Base-by-base conservation (phyloP, 2,329 filamentous ascomycete species). In the Nothopassalora personata region DNA sequence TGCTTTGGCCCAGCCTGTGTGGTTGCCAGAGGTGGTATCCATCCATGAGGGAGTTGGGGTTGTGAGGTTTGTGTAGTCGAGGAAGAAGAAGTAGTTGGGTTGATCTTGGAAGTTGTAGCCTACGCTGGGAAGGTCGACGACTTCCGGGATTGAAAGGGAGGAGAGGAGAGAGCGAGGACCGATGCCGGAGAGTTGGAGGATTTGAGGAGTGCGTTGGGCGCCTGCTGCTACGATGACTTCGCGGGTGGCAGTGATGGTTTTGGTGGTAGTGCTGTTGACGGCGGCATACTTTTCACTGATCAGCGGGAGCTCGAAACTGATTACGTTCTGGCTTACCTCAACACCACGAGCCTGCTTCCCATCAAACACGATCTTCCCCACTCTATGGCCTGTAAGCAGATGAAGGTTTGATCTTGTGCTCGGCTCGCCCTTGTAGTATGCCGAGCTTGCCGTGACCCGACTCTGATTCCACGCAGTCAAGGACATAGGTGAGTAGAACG, bases 131-230 rank as follows among this genome's bases (percentile, higher is more conserved):
- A 83, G 65, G 48, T 65, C 61, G 31, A 65, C 45, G 15, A 66
- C 53, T 23, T 58, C 45, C 1, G 66, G 58, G 53, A 64, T 56
- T 45, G 56, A 55, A 46, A 67, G 62, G 9, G 77, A 72, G 3
- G 84, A 75, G 0, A 82, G 72, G 9, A 81, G 63, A 0, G 73
- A 64, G 1, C 72, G 70, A 51, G 76, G 74, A 1, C 85, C 85
- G 31, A 88, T 76, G 0, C 85, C 85, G 0, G 83, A 86, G 2
- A 86, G 73, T 61, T 87, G 84, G 1, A 85, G 76, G 11, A 85
- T 77, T 0, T 78, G 71, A 0, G 82, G 81, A 8, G 79, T 80
- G 58, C 78, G 76, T 54, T 83, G 74, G 2, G 81, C 71, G 0
- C 82, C 82, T 0, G 77, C 78, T 0, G 79, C 79, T 19, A 77